These are phyloP conservation scores for Chlorella variabilis DNA, from an alignment of 163 green algal genomes.

Conservation along the genomic window DNA sequence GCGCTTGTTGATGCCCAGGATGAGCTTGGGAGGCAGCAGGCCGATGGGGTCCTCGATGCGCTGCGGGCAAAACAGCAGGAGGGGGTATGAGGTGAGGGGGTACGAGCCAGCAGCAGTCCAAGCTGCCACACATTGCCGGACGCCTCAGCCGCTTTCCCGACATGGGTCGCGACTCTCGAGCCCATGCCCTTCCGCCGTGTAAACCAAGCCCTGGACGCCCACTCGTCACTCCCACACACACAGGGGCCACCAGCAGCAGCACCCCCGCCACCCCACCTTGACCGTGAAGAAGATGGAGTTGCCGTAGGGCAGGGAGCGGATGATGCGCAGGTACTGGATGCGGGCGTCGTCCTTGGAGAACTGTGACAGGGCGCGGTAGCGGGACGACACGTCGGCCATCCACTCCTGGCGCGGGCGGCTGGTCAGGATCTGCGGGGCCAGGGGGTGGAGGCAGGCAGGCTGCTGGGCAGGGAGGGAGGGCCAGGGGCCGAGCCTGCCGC, in stretches of 20 bases:
- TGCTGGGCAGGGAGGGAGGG: background rate
- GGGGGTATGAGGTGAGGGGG: background rate
- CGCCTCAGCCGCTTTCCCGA: too few relatives aligned
- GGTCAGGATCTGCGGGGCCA: constrained; percentile 70
- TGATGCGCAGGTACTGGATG: constrained; percentile 91
- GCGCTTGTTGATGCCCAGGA: constrained; percentile 98
- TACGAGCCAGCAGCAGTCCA: too few relatives aligned
- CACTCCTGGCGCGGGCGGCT: constrained; percentile 86
- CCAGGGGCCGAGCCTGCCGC: too few relatives aligned
- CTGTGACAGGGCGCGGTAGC: constrained; percentile 78
- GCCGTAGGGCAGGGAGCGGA: constrained; percentile 94
- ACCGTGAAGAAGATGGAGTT: constrained; percentile 89
- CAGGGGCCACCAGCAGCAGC: background rate
- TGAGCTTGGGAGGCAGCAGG: constrained; percentile 92
- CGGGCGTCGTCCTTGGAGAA: constrained; percentile 93
- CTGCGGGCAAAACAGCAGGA: background rate
- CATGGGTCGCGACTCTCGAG: too few relatives aligned
- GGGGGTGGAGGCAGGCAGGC: background rate
- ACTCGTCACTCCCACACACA: background rate
- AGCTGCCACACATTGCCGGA: too few relatives aligned
- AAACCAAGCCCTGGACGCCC: too few relatives aligned
- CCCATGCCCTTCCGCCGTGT: too few relatives aligned
- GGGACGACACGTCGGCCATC: constrained; percentile 75
- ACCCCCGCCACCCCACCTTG: constrained; percentile 41
- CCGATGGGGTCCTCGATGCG: constrained; percentile 97